Percentiles rank a stretch among this genome's conserved stretches.
phyloP scores from a whole-genome alignment of 2,329 filamentous ascomycete species.

The Madurella mycetomatis region DNA sequence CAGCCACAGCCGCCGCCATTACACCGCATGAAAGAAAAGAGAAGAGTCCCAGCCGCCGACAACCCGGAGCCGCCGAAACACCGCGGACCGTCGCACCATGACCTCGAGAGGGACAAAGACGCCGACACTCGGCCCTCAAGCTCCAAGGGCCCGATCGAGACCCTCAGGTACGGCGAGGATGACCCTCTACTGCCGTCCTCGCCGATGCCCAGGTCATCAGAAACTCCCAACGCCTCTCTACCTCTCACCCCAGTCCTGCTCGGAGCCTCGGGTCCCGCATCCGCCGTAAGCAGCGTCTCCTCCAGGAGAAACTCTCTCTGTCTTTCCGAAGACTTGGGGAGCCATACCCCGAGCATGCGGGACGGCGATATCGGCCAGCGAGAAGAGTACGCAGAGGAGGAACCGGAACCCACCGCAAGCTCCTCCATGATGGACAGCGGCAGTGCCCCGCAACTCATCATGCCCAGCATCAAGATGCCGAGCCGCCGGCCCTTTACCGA shows the following conservation, averaged over 20 bases:
- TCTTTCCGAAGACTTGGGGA: constrained; percentile 41
- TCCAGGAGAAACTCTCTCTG: constrained; percentile 50
- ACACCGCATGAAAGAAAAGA: constrained; percentile 23
- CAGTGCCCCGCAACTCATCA: constrained; percentile 76
- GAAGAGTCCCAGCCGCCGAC: constrained; percentile 4
- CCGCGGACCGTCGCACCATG: constrained; percentile 7
- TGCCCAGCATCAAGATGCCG: constrained; percentile 93
- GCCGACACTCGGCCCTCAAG: not conserved
- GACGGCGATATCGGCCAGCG: constrained; percentile 31
- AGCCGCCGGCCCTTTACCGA: constrained; percentile 84
- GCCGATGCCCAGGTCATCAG: constrained; percentile 19
- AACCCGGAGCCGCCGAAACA: constrained; percentile 1
- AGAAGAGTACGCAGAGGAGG: not conserved
- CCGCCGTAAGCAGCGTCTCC: constrained; percentile 44
- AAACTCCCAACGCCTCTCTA: constrained; percentile 34
- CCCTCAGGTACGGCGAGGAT: constrained; percentile 3
- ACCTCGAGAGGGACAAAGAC: constrained; percentile 12
- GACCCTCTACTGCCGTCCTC: constrained; percentile 18
- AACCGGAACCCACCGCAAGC: not conserved
- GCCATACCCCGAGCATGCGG: constrained; percentile 32
- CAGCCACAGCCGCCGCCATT: constrained; percentile 20
- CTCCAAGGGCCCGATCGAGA: constrained; percentile 10
- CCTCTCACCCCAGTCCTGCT: constrained; percentile 44
- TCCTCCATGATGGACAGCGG: constrained; percentile 42
- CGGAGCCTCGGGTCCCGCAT: constrained; percentile 38